phyloP scores from a whole-genome alignment of 2,329 filamentous ascomycete species.

The Penicillium sp. region DNA sequence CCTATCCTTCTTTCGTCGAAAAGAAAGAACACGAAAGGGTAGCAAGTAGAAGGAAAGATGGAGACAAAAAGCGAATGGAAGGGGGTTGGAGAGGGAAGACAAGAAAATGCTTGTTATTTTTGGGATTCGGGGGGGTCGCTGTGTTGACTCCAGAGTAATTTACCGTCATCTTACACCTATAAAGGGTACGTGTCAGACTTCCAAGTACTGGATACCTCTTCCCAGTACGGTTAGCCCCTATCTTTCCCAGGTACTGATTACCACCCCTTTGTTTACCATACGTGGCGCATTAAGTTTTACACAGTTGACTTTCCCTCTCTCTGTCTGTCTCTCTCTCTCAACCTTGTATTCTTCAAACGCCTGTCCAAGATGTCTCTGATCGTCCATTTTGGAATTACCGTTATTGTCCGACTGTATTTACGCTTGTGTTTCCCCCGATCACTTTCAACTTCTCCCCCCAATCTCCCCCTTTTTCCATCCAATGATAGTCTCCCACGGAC shows the following conservation, averaged over 20 bases:
- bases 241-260: conserved; percentile 1
- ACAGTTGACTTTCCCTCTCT: neutral
- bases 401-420: conserved; percentile 11
- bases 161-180: conserved; percentile 15
- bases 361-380: neutral
- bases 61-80: conserved; percentile 21
- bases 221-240: conserved; percentile 1
- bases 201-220: conserved; percentile 12
- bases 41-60: conserved; percentile 25
- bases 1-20: conserved; percentile 12
- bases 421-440: conserved; percentile 2
- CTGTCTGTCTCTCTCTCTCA: neutral
- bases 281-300: conserved; percentile 1
- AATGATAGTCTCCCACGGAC: conserved; percentile 2
- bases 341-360: neutral
- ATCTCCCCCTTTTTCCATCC: neutral
- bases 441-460: neutral
- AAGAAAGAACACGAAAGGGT: conserved; percentile 22
- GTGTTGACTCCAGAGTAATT: conserved; percentile 15
- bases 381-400: conserved; percentile 5
- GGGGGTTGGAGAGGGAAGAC: conserved; percentile 14
- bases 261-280: conserved; percentile 6
- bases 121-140: conserved; percentile 14
- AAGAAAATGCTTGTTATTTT: conserved; percentile 19
- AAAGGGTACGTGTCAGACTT: conserved; percentile 10